phyloP scores from a whole-genome alignment of 192 early-diverging fungal species.

The Backusella tarrabulga region DNA sequence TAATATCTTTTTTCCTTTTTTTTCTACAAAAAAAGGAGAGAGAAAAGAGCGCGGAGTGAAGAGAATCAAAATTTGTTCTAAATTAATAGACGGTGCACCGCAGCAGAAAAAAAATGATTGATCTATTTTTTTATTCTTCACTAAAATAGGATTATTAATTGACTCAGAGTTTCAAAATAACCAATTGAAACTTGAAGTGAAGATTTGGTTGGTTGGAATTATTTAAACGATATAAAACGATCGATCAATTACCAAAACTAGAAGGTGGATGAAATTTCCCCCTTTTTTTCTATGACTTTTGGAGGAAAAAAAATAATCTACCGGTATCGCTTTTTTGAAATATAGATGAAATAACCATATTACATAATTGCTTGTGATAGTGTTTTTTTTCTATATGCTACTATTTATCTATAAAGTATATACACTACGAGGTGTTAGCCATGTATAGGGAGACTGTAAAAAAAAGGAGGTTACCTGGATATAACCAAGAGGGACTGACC shows the following conservation, averaged over 20 bases:
- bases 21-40: background rate
- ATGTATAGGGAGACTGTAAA: too few species aligned
- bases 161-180: background rate
- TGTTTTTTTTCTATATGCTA: too few species aligned
- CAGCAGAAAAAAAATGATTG: background rate
- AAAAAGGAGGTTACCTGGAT: too few species aligned
- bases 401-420: too few species aligned
- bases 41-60: background rate
- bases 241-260: background rate
- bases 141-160: background rate
- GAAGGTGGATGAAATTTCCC: background rate
- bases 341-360: too few species aligned
- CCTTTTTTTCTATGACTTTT: background rate
- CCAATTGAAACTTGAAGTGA: background rate
- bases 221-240: background rate
- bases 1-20: background rate
- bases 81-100: background rate
- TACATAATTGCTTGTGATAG: too few species aligned
- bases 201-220: background rate
- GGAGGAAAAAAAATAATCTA: too few species aligned
- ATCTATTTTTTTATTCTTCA: background rate
- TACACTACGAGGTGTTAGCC: too few species aligned
- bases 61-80: background rate
- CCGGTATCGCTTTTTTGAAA: too few species aligned
- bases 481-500: too few species aligned